phyloP scores from a whole-genome alignment of 2,329 filamentous ascomycete genomes.

The Setomelanomma holmii region DNA sequence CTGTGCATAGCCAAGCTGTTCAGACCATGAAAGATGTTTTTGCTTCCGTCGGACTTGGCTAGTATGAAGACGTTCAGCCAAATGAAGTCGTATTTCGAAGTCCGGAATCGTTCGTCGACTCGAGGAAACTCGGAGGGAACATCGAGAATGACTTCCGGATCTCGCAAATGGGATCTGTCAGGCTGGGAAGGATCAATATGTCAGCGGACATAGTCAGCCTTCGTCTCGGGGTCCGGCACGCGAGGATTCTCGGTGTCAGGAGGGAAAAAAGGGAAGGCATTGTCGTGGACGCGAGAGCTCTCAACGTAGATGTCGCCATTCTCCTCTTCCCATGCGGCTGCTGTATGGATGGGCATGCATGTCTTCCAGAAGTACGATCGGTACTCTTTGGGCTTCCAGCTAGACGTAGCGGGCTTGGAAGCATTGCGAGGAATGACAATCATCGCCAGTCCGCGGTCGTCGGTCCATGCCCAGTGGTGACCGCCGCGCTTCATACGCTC shows the following conservation, averaged over 20 bases:
- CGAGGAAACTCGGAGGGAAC: conserved; percentile 49
- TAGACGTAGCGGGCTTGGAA: background rate
- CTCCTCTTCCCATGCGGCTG: background rate
- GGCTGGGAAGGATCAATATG: background rate
- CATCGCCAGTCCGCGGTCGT: background rate
- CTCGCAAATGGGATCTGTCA: conserved; percentile 2
- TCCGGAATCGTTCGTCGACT: conserved; percentile 51
- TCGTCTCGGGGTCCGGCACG: background rate
- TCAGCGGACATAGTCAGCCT: background rate
- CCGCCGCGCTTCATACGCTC: conserved; percentile 37
- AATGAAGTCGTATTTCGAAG: conserved; percentile 36
- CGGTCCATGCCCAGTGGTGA: conserved; percentile 38
- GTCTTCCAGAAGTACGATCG: background rate
- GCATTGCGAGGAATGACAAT: background rate
- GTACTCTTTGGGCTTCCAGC: background rate
- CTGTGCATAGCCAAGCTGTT: background rate
- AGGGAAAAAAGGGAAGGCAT: background rate
- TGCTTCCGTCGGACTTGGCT: background rate
- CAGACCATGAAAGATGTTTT: background rate
- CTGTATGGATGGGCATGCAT: background rate
- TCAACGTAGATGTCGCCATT: background rate
- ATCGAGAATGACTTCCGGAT: conserved; percentile 42
- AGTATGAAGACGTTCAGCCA: background rate
- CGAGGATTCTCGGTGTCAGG: background rate
- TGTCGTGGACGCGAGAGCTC: background rate